phyloP scores from a whole-genome alignment of 306 rosid species.

The Vigna nakashimae region DNA sequence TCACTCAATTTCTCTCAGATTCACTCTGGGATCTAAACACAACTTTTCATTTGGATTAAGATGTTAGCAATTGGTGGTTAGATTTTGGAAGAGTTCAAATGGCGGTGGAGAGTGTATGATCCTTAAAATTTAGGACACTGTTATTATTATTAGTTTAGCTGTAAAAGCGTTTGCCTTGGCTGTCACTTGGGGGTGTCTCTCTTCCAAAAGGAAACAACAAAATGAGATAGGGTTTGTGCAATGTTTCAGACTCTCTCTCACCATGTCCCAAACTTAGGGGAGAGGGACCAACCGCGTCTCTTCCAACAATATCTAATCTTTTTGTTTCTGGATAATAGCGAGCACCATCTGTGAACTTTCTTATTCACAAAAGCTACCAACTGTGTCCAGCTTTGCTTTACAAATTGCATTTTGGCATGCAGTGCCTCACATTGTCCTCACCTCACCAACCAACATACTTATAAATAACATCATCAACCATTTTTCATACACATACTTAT shows the following conservation, averaged over 20 bases:
- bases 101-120: neutral
- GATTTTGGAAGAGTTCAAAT: neutral
- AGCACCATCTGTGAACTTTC: conserved; percentile 23
- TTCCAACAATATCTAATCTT: neutral
- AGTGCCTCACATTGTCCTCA: conserved; percentile 2
- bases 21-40: no score
- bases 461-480: conserved; percentile 35
- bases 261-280: neutral
- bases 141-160: neutral
- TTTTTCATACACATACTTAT: neutral
- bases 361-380: neutral
- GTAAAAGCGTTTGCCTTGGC: neutral
- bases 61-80: no score
- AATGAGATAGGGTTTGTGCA: neutral
- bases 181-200: neutral
- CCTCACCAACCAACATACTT: neutral
- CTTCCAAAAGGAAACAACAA: neutral
- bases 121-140: no score
- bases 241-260: neutral
- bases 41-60: no score
- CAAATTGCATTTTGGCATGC: conserved; percentile 21
- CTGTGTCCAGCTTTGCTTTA: conserved; percentile 40
- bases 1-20: no score
- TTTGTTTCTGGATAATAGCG: neutral
- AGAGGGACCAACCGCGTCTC: conserved; percentile 3